Conservation (phyloP, 2,329 filamentous ascomycete genomes). For the Cercospora brassicicola region DNA sequence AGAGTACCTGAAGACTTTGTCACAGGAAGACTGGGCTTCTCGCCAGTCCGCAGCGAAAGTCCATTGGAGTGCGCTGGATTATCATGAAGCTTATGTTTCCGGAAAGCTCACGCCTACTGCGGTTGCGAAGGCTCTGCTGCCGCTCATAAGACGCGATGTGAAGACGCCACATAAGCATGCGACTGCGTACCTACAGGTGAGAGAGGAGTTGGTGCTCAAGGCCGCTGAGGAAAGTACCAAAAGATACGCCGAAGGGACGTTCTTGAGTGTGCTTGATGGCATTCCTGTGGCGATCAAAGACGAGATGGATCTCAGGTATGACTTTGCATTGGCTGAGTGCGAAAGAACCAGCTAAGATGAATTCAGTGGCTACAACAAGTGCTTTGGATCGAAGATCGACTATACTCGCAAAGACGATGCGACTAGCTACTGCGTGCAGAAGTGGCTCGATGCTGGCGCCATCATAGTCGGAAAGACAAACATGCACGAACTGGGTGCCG, state of each 20-base stretch:
- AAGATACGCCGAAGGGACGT: conserved; percentile 66
- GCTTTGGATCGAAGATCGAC: conserved; percentile 63
- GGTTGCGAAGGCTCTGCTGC: conserved; percentile 70
- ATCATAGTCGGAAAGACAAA: conserved; percentile 73
- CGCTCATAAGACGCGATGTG: conserved; percentile 64
- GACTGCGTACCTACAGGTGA: conserved; percentile 69
- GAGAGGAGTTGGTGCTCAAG: conserved; percentile 61
- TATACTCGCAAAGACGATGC: conserved; percentile 52
- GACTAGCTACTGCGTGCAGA: conserved; percentile 69
- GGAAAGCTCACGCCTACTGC: conserved; percentile 69
- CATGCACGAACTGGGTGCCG: conserved; percentile 79
- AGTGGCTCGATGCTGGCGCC: conserved; percentile 72
- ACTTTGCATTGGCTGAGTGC: background rate
- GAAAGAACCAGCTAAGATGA: background rate
- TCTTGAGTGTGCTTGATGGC: conserved; percentile 72
- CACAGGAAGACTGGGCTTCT: conserved; percentile 19
- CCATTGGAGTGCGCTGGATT: conserved; percentile 66
- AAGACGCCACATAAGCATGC: conserved; percentile 59
- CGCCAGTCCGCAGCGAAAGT: conserved; percentile 28
- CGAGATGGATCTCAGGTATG: conserved; percentile 61
- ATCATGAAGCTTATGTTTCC: conserved; percentile 70
- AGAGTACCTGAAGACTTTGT: conserved; percentile 11
- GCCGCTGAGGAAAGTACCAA: conserved; percentile 72
- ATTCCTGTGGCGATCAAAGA: conserved; percentile 84
- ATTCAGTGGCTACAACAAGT: conserved; percentile 64